Base-by-base conservation (phyloP, 179 eudicot genomes). In the Drosera spatulata region DNA sequence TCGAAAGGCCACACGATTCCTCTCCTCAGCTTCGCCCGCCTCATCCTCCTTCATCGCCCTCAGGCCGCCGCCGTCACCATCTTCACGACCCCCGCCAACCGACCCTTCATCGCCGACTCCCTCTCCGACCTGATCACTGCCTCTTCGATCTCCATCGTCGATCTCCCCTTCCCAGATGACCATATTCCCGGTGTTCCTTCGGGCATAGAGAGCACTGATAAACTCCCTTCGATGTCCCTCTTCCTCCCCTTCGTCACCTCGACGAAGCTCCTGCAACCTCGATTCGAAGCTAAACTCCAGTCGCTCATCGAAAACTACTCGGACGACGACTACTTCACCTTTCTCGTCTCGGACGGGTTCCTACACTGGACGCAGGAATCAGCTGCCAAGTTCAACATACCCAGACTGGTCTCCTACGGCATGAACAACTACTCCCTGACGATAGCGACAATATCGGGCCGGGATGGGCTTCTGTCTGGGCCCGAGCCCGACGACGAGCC, bases 1-100 rank as follows among this genome's bases (percentile, higher is more conserved):
- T 75, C 94, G 58, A 86, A 86, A 73, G 94, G 89, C 77, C 94
- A 86, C 66, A 80, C 70, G 0, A 83, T 86, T 33, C 94, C 94
- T 0, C 62, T 81, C 58, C 79, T 83, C 71, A 69, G 77, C 66
- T 74, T 86, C 9, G 72, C 77, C 8, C 82, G 76, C 37, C 80
- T 81, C 72, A 75, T 86, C 61, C 75, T 74, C 73, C 64, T 43
- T 62, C 79, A 68, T 43, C 62, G 70, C 58, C 62, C 63, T 42
- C 22, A 50, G 0, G 59, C 65, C 41, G 11, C 68, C 67, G 54
- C 79, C 42, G 79, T 80, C 54, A 38, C 79, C 66, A 75, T 79
- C 78, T 79, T 69, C n/a, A n/a, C n/a, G n/a, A n/a, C n/a, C n/a
- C n/a, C n/a, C n/a, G n/a, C n/a, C n/a, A n/a, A n/a, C n/a, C 63